These are phyloP conservation scores for Musa schizocarpa DNA, from an alignment of 176 grass and related monocot species.

Conservation along the genomic window DNA sequence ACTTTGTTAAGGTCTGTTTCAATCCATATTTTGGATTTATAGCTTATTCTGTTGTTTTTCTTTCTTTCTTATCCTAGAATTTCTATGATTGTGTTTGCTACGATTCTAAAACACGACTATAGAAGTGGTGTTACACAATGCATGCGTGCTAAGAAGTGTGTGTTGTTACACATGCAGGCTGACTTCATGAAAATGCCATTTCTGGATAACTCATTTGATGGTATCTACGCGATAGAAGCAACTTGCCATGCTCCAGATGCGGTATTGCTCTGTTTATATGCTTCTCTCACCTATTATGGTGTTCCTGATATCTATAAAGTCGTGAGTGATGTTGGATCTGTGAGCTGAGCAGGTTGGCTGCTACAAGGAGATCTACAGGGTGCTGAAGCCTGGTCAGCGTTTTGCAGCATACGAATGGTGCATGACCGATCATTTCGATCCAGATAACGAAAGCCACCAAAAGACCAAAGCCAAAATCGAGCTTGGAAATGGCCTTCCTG, in stretches of 20 bases:
- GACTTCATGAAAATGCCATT: constrained; percentile 90
- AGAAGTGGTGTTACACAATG: no score
- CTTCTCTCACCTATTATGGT: background rate
- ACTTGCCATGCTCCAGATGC: constrained; percentile 75
- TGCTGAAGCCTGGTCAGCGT: constrained; percentile 87
- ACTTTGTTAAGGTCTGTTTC: constrained; percentile 67
- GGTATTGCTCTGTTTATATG: constrained; percentile 19
- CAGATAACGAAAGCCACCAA: constrained; percentile 70
- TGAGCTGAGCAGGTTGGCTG: constrained; percentile 62
- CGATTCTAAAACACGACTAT: no score
- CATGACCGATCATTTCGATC: constrained; percentile 85
- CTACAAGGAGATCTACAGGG: constrained; percentile 91
- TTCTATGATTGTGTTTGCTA: no score
- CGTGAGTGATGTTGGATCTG: background rate
- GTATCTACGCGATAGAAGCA: constrained; percentile 67
- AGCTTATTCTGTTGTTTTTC: no score
- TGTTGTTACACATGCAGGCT: constrained; percentile 27
- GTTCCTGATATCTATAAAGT: background rate
- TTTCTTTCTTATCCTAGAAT: no score
- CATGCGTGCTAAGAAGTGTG: background rate
- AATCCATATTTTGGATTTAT: background rate
- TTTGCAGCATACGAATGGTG: constrained; percentile 99
- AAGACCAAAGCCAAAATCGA: constrained; percentile 90
- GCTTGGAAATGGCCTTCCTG: constrained; percentile 89
- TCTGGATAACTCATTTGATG: constrained; percentile 47